phyloP scores from a whole-genome alignment of 805 yeast genomes.

The Lipomyces japonicus region DNA sequence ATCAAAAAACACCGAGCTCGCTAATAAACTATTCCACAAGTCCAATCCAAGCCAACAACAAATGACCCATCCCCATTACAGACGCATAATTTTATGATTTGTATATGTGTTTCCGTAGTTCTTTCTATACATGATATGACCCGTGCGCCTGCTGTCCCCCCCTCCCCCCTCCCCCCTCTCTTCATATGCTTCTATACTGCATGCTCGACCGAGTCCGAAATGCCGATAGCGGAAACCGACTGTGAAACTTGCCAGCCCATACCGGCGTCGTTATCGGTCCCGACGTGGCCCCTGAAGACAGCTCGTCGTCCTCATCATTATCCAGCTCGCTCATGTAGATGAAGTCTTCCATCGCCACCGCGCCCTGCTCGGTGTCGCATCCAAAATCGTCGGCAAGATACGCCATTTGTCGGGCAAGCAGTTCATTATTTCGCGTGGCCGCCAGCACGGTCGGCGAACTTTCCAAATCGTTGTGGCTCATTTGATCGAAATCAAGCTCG shows the following conservation, averaged over 20 bases:
- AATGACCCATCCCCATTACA: no score
- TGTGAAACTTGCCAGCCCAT: conserved; percentile 40
- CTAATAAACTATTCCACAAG: no score
- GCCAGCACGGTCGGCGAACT: conserved; percentile 17
- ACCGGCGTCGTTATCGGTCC: conserved; percentile 36
- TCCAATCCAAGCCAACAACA: no score
- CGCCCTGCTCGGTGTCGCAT: conserved; percentile 41
- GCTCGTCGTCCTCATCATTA: conserved; percentile 51
- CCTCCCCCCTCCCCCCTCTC: no score
- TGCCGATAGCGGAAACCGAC: conserved; percentile 78
- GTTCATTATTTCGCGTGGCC: conserved; percentile 28
- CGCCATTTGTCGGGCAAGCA: background rate
- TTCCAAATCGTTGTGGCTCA: conserved; percentile 1
- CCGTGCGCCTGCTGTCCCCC: no score
- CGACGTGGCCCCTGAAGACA: conserved; percentile 4
- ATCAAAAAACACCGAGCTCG: no score
- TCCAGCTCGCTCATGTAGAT: conserved; percentile 85
- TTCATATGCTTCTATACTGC: conserved; percentile 24
- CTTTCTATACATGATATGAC: no score
- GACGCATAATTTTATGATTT: no score
- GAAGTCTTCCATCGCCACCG: conserved; percentile 68
- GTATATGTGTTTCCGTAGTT: no score
- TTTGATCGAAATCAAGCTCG: background rate
- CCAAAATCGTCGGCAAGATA: conserved; percentile 24
- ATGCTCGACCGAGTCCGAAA: conserved; percentile 71